Evolutionary conservation across 257 asterid genomes (phyloP).

Genomic region (Nicotiana obtusifolia): DNA sequence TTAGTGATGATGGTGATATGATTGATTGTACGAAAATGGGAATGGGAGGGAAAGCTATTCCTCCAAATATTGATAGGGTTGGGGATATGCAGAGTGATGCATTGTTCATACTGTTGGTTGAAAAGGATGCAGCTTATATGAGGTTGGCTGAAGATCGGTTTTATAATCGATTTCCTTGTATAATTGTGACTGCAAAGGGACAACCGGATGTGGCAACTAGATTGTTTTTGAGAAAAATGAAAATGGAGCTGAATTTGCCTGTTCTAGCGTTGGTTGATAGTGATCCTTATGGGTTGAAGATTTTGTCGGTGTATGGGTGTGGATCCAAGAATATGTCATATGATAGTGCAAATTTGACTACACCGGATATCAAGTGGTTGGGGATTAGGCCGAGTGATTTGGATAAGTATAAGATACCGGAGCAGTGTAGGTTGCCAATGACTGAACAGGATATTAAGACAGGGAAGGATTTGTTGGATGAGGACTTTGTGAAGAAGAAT

Average conservation of each 20-base stretch:
- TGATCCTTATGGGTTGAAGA: constrained; percentile 82
- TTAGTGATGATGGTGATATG: constrained; percentile 79
- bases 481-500: constrained; percentile 95
- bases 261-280: constrained; percentile 81
- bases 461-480: constrained; percentile 81
- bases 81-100: constrained; percentile 97
- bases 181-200: constrained; percentile 80
- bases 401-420: constrained; percentile 79
- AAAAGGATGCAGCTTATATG: constrained; percentile 87
- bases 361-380: constrained; percentile 88
- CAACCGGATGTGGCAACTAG: constrained; percentile 84
- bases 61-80: constrained; percentile 82
- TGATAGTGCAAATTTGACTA: constrained; percentile 75
- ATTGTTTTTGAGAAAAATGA: constrained; percentile 76
- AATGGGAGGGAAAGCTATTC: constrained; percentile 90
- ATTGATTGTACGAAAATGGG: constrained; percentile 94
- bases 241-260: constrained; percentile 76
- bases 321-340: constrained; percentile 94
- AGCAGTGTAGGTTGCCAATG: constrained; percentile 87
- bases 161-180: constrained; percentile 75
- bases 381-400: constrained; percentile 84
- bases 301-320: constrained; percentile 72
- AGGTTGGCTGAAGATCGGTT: constrained; percentile 78
- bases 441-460: constrained; percentile 85
- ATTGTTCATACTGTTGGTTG: constrained; percentile 66